These are phyloP conservation scores for Rhodotorula sp. DNA, from an alignment of 1,284 basidiomycete genomes.

Conservation along the genomic window DNA sequence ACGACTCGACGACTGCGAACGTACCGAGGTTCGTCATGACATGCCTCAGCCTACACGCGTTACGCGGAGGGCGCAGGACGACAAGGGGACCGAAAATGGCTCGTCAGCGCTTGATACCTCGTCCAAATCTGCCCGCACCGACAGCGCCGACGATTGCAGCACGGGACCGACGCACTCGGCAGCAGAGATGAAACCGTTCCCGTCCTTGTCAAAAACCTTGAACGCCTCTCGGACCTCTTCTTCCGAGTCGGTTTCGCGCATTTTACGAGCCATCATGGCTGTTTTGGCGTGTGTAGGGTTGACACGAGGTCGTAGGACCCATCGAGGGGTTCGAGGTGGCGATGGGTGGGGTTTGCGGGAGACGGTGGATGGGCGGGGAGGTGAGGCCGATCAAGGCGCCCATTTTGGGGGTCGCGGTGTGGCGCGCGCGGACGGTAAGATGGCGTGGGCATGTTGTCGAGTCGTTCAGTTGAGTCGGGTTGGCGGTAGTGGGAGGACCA, in stretches of 20 bases:
- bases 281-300: slow-evolving; percentile 46
- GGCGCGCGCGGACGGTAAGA: neutral
- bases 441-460: neutral
- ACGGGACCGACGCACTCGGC: no score
- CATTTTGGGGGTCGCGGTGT: no score
- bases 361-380: neutral
- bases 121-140: no score
- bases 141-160: no score
- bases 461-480: no score
- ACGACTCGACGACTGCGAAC: slow-evolving; percentile 8
- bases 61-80: no score
- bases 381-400: neutral
- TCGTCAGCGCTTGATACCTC: no score
- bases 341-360: neutral
- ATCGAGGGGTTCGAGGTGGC: neutral
- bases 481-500: neutral
- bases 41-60: no score
- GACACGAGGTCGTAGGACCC: no score
- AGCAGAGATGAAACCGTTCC: slow-evolving; percentile 59
- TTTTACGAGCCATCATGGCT: slow-evolving; percentile 95
- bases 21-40: slow-evolving; percentile 87
- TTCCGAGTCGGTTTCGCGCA: slow-evolving; percentile 84
- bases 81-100: no score
- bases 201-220: slow-evolving; percentile 68
- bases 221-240: slow-evolving; percentile 67